These are phyloP conservation scores for Oemleria cerasiformis DNA, from an alignment of 306 rosid genomes.

Conservation along the genomic window DNA sequence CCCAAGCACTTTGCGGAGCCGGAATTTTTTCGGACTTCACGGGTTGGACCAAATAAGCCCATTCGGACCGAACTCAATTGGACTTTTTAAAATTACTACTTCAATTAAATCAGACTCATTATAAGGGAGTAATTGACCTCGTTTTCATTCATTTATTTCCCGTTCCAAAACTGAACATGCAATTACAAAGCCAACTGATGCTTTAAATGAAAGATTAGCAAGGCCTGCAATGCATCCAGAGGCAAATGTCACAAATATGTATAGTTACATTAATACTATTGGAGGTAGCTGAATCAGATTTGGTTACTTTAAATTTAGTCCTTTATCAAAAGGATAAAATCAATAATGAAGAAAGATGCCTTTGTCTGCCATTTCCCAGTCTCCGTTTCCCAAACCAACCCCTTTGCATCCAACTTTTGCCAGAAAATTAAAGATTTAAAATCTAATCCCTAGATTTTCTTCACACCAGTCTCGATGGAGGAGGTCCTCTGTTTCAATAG, in stretches of 20 bases:
- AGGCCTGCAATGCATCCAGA: background rate
- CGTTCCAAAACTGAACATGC: too few relatives aligned
- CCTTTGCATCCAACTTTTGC: background rate
- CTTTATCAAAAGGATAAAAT: slow-evolving; percentile 5
- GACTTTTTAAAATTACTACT: too few relatives aligned
- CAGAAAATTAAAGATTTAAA: background rate
- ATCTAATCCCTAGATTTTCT: slow-evolving; percentile 26
- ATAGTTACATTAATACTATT: background rate
- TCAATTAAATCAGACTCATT: too few relatives aligned
- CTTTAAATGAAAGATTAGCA: background rate
- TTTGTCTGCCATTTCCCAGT: slow-evolving; percentile 18
- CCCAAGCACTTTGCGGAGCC: too few relatives aligned
- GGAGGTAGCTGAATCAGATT: background rate
- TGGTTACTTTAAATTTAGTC: too few relatives aligned
- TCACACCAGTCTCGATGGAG: too few relatives aligned
- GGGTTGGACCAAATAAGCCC: too few relatives aligned
- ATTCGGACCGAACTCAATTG: too few relatives aligned
- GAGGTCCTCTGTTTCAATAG: too few relatives aligned
- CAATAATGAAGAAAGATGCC: slow-evolving; percentile 27
- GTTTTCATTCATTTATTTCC: too few relatives aligned
- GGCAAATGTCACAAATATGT: background rate
- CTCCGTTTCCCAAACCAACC: slow-evolving; percentile 17
- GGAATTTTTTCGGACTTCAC: too few relatives aligned
- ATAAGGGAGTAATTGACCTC: too few relatives aligned
- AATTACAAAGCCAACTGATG: background rate